These are phyloP conservation scores for Sphaerobolus stellatus DNA, from an alignment of 1,284 basidiomycete genomes.

Conservation along the genomic window DNA sequence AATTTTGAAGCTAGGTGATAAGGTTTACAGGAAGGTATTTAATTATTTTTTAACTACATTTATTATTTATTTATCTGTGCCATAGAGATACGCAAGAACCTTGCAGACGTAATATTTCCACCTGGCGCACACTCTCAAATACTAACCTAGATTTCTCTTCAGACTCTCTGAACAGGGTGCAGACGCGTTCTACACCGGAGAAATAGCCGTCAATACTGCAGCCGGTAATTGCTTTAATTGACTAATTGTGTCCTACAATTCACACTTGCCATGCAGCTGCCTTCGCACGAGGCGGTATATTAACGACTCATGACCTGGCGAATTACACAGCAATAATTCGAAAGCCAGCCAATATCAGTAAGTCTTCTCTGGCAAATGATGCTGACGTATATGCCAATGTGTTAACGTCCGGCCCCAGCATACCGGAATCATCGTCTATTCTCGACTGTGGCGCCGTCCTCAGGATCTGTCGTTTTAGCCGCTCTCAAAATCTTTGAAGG, in stretches of 20 bases:
- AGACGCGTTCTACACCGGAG: conserved; percentile 40
- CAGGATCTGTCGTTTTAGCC: conserved; percentile 36
- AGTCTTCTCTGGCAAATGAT: background rate
- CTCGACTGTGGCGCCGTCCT: conserved; percentile 53
- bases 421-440: conserved; percentile 49
- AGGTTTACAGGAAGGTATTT: conserved; percentile 29
- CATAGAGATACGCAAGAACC: conserved; percentile 25
- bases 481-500: conserved; percentile 32
- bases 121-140: background rate
- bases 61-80: background rate
- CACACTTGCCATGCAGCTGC: conserved; percentile 23
- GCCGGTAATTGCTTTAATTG: conserved; percentile 14
- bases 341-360: conserved; percentile 44
- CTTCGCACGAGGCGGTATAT: conserved; percentile 45
- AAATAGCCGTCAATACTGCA: conserved; percentile 26
- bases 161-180: conserved; percentile 37
- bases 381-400: background rate
- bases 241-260: background rate
- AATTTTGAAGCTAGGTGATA: conserved; percentile 44
- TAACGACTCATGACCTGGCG: conserved; percentile 43
- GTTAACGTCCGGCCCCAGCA: conserved; percentile 2
- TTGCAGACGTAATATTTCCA: conserved; percentile 17
- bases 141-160: conserved; percentile 29
- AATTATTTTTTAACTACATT: too few species aligned
- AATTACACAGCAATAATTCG: conserved; percentile 45